phyloP scores from a whole-genome alignment of 2,329 filamentous ascomycete genomes.

The Pyricularia pennisetigena region DNA sequence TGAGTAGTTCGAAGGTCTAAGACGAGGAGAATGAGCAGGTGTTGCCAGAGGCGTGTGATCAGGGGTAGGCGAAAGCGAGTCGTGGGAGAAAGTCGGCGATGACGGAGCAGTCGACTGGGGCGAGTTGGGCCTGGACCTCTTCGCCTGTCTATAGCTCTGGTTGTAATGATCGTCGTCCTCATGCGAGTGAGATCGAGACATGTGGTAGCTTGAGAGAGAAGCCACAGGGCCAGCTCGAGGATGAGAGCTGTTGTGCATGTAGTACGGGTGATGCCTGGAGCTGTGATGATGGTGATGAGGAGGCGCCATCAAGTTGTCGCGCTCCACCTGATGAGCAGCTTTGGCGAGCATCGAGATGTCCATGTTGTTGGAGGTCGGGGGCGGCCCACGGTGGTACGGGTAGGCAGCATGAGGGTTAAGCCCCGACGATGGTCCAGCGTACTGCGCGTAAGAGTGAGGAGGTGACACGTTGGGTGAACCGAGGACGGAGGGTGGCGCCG shows the following conservation, averaged over 20 bases:
- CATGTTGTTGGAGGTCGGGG: constrained; percentile 18
- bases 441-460: constrained; percentile 78
- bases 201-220: constrained; percentile 80
- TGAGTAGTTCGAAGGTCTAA: constrained; percentile 57
- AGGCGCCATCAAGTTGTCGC: constrained; percentile 36
- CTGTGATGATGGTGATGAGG: constrained; percentile 31
- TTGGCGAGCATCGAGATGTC: constrained; percentile 53
- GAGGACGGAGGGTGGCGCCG: constrained; percentile 76
- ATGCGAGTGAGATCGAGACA: constrained; percentile 81
- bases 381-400: constrained; percentile 1
- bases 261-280: constrained; percentile 43
- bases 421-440: constrained; percentile 35
- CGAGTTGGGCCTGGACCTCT: constrained; percentile 86
- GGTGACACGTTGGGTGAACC: constrained; percentile 95
- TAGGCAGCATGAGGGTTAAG: constrained; percentile 15
- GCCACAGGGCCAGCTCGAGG: constrained; percentile 51
- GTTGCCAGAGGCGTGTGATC: constrained; percentile 98
- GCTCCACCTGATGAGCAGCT: constrained; percentile 51
- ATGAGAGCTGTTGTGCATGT: constrained; percentile 17
- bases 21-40: constrained; percentile 84
- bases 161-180: constrained; percentile 74
- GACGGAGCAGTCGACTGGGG: constrained; percentile 93
- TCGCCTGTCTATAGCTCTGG: constrained; percentile 59
- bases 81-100: constrained; percentile 92
- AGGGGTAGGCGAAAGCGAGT: constrained; percentile 88